Evolutionary conservation across 805 yeast genomes (phyloP).

Genomic region (Pichia kluyveri): DNA sequence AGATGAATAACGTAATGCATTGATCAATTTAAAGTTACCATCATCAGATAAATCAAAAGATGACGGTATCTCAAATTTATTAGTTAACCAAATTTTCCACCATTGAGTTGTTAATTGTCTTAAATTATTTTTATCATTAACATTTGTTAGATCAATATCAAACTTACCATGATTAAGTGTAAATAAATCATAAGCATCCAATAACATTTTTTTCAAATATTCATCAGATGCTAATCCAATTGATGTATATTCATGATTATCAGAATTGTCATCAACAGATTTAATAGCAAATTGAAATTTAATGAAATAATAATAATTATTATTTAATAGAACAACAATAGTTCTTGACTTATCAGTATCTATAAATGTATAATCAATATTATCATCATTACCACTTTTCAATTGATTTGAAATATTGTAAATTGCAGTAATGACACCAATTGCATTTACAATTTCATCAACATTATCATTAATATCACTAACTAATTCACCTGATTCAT

Average conservation of each 20-base stretch:
- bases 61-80: conserved; percentile 19
- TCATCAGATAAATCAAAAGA: conserved; percentile 22
- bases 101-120: conserved; percentile 17
- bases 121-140: not conserved
- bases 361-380: conserved; percentile 10
- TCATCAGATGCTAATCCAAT: conserved; percentile 26
- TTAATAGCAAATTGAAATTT: conserved; percentile 14
- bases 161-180: conserved; percentile 23
- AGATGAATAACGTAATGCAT: conserved; percentile 24
- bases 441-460: conserved; percentile 7
- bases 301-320: conserved; percentile 26
- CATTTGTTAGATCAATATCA: not conserved
- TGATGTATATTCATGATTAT: conserved; percentile 11
- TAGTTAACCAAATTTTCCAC: conserved; percentile 31
- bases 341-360: conserved; percentile 28
- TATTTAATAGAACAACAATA: conserved; percentile 23
- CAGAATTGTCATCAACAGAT: not conserved
- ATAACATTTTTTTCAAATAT: conserved; percentile 22
- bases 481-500: not conserved
- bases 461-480: not conserved
- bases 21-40: conserved; percentile 26
- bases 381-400: no score
- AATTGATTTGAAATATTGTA: conserved; percentile 16
- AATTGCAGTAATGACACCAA: conserved; percentile 23
- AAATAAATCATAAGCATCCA: conserved; percentile 27